These are phyloP conservation scores for Cladophialophora carrionii DNA, from an alignment of 2,329 filamentous ascomycete genomes.

Conservation along the genomic window DNA sequence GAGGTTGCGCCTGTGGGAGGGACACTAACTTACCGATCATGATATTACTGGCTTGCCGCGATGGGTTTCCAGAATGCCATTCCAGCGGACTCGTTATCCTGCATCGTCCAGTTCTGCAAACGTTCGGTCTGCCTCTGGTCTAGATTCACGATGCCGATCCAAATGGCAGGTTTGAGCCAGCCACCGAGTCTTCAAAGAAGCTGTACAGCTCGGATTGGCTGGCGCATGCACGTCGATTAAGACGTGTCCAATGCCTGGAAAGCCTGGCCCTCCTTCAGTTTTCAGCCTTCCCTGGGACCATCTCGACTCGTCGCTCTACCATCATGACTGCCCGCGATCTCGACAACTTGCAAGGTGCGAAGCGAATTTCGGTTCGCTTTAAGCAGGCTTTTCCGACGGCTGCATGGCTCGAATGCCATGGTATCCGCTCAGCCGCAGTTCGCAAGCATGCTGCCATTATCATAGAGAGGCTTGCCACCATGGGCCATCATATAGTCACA, in stretches of 20 bases:
- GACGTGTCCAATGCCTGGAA: slow-evolving; percentile 11
- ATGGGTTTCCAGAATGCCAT: not conserved
- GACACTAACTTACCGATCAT: not conserved
- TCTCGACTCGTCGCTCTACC: not conserved
- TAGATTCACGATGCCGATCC: slow-evolving; percentile 1
- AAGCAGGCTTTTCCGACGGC: not conserved
- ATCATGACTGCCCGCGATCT: not conserved
- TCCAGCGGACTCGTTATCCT: not conserved
- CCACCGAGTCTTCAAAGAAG: slow-evolving; percentile 2
- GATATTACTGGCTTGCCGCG: not conserved
- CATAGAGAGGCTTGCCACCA: not conserved
- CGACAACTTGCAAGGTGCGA: not conserved
- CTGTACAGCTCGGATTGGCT: not conserved
- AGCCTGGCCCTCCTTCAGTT: not conserved
- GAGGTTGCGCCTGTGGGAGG: not conserved
- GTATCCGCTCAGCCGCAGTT: not conserved
- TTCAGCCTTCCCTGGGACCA: not conserved
- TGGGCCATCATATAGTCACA: not conserved
- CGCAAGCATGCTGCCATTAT: not conserved
- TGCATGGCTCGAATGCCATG: not conserved
- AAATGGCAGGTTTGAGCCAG: slow-evolving; percentile 13
- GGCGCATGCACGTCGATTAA: not conserved
- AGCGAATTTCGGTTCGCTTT: not conserved
- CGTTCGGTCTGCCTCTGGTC: not conserved
- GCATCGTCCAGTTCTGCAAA: not conserved